Conservation (phyloP, 306 rosid genomes). For the Prunus salicina region DNA sequence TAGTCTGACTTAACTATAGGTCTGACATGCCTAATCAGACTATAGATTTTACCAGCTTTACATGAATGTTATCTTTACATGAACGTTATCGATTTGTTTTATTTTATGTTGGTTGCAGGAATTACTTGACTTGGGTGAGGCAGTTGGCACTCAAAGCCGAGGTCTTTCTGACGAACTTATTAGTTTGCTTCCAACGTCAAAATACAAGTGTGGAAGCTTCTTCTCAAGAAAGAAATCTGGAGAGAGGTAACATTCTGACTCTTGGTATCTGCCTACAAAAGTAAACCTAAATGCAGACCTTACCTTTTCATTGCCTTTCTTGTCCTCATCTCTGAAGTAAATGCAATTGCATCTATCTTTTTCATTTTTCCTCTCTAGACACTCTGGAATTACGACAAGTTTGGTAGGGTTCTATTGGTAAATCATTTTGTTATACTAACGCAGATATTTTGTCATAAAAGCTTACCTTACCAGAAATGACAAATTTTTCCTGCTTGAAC, state of each 20-base stretch:
- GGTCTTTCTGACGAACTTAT: conserved; percentile 85
- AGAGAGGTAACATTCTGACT: conserved; percentile 51
- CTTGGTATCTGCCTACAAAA: background rate
- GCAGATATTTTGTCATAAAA: background rate
- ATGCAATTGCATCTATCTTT: background rate
- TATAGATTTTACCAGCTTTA: background rate
- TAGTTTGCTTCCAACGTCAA: conserved; percentile 68
- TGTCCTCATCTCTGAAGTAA: background rate
- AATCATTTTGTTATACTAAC: background rate
- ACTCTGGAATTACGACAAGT: background rate
- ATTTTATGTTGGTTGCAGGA: conserved; percentile 46
- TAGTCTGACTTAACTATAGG: no score
- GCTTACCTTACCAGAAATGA: background rate
- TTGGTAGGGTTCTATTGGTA: background rate
- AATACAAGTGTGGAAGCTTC: conserved; percentile 61
- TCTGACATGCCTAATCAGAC: background rate
- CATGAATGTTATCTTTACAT: background rate
- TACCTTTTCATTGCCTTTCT: background rate
- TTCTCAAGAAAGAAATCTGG: conserved; percentile 68
- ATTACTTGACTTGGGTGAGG: conserved; percentile 79
- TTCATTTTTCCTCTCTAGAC: background rate
- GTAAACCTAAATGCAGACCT: background rate
- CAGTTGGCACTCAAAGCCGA: conserved; percentile 82
- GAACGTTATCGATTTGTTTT: background rate
- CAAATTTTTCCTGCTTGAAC: background rate